phyloP scores from a whole-genome alignment of 2,329 filamentous ascomycete genomes.

The Periglandula ipomoeae region DNA sequence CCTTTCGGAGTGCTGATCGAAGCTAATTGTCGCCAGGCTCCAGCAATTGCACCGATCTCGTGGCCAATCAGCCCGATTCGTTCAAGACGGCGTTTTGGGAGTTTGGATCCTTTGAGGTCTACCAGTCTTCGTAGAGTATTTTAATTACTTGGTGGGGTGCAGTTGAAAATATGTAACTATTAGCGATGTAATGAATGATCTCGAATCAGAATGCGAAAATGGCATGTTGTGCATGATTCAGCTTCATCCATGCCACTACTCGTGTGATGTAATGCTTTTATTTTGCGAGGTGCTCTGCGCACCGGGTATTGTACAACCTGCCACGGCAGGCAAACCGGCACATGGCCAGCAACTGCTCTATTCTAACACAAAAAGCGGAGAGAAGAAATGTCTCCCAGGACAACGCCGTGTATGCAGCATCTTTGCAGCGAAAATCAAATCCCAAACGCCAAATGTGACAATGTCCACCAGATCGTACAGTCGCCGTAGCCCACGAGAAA shows the following conservation, averaged over 20 bases:
- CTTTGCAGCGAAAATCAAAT: background rate
- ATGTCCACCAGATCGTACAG: background rate
- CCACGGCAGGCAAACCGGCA: background rate
- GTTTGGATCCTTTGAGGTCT: slow-evolving; percentile 52
- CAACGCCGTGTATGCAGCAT: background rate
- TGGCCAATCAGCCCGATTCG: slow-evolving; percentile 44
- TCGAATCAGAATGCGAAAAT: too few relatives aligned
- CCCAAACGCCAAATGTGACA: background rate
- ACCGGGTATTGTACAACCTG: too few relatives aligned
- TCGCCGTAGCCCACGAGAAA: background rate
- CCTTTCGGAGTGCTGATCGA: background rate
- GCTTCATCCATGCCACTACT: too few relatives aligned
- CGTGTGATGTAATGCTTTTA: too few relatives aligned
- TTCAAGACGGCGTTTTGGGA: slow-evolving; percentile 57
- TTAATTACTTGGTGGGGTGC: too few relatives aligned
- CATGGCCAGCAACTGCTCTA: background rate
- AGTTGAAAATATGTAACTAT: too few relatives aligned
- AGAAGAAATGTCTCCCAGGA: background rate
- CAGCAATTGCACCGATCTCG: slow-evolving; percentile 46
- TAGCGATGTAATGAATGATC: too few relatives aligned
- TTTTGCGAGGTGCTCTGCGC: too few relatives aligned
- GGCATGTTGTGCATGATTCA: too few relatives aligned
- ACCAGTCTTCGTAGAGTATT: slow-evolving; percentile 21
- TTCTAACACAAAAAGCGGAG: background rate
- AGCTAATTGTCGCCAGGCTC: slow-evolving; percentile 30